Conservation (phyloP, 495 filamentous ascomycete genomes). For the Platismatia glauca region DNA sequence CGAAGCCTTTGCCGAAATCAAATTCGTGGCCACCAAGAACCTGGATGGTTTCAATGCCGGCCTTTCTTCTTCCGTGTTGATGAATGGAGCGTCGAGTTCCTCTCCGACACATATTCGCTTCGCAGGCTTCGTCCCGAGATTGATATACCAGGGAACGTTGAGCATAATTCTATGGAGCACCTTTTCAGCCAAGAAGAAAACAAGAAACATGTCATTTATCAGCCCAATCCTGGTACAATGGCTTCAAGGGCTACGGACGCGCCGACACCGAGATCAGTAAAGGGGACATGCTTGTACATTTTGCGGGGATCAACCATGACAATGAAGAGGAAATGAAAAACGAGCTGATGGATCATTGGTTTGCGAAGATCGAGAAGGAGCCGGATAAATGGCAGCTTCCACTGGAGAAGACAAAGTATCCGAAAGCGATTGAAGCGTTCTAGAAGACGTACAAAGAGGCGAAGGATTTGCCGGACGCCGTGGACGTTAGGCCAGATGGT, state of each 20-base stretch:
- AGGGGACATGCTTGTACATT: slow-evolving; percentile 1
- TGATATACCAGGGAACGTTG: slow-evolving; percentile 13
- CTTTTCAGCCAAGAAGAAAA: neutral
- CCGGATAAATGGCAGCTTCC: neutral
- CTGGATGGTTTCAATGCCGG: slow-evolving; percentile 50
- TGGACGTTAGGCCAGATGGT: neutral
- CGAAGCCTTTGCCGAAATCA: slow-evolving; percentile 31
- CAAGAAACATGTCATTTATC: neutral
- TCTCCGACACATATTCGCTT: slow-evolving; percentile 38
- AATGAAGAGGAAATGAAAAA: neutral
- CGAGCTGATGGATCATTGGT: neutral
- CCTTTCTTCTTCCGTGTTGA: slow-evolving; percentile 42
- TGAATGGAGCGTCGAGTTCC: slow-evolving; percentile 42
- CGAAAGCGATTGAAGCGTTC: neutral
- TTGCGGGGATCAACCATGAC: neutral
- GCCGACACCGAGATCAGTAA: neutral
- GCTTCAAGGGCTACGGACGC: neutral
- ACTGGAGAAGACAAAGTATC: neutral
- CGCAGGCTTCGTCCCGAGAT: slow-evolving; percentile 35
- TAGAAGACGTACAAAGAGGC: neutral
- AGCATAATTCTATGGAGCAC: neutral
- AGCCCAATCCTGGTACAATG: neutral
- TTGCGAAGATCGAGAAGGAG: neutral
- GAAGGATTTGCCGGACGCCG: neutral
- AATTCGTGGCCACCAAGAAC: slow-evolving; percentile 42